A percentile compares a stretch with the other conserved stretches of the same genome.
phyloP scores from a whole-genome alignment of 2,329 filamentous ascomycete genomes.

The Cladophialophora carrionii region DNA sequence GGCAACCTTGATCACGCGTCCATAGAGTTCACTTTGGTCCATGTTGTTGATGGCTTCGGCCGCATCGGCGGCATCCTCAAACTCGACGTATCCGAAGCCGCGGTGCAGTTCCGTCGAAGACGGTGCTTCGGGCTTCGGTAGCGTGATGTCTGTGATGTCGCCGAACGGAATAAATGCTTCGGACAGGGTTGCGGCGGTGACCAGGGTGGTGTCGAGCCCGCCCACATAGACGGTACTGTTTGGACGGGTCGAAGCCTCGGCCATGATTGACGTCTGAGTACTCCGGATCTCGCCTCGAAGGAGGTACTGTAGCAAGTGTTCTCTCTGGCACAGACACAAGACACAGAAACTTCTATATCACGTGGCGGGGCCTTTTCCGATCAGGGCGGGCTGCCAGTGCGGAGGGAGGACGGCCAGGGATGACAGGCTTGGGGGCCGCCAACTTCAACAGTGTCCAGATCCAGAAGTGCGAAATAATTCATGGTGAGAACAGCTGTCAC shows the following conservation, averaged over 20 bases:
- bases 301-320: neutral
- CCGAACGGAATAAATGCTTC: slow-evolving; percentile 97
- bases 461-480: slow-evolving; percentile 24
- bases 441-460: slow-evolving; percentile 30
- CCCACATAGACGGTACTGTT: slow-evolving; percentile 93
- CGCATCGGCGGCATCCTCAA: slow-evolving; percentile 81
- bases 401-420: slow-evolving; percentile 22
- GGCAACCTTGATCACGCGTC: slow-evolving; percentile 87
- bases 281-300: neutral
- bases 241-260: slow-evolving; percentile 73
- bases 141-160: slow-evolving; percentile 85
- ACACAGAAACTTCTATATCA: slow-evolving; percentile 16
- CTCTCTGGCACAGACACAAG: neutral
- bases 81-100: slow-evolving; percentile 97
- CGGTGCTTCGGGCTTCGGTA: slow-evolving; percentile 84
- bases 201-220: slow-evolving; percentile 73
- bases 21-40: slow-evolving; percentile 95
- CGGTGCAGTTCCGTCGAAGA: slow-evolving; percentile 79
- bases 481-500: slow-evolving; percentile 23
- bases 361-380: slow-evolving; percentile 7
- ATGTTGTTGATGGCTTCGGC: slow-evolving; percentile 98
- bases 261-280: slow-evolving; percentile 59
- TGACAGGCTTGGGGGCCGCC: slow-evolving; percentile 25
- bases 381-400: slow-evolving; percentile 1
- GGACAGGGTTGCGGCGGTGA: slow-evolving; percentile 74